Evolutionary conservation across 371 early-diverging fungal genomes (phyloP), one percentile per base, ranked within the genome.

Genomic region (Sporodiniella umbellata): DNA sequence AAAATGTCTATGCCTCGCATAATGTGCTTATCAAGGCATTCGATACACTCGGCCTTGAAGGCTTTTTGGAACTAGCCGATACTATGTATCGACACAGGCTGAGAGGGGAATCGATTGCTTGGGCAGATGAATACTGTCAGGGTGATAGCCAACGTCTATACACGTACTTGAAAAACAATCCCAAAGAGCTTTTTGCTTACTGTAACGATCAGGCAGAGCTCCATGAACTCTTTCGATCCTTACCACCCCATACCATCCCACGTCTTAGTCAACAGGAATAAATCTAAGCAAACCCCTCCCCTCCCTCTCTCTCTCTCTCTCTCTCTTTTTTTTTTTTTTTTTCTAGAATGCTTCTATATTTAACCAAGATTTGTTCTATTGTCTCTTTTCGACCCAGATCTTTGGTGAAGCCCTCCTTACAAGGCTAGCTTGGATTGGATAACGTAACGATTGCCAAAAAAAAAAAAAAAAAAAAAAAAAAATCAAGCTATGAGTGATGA

Each of bases 1-100:
- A 54, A 23, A 54, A 61, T 19, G 52, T 61, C 0, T 66, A 61
- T 54, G 48, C 66, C 1, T 66, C 66, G 2, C 66, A 66, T 33
- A 54, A 46, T 4, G 54, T 58, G 5, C 35, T 66, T 4, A 53
- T 54, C 23, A 26, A 45, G 33, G 62, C 62, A 4, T 48, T 42
- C 22, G 58, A 61, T 10, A 43, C 51, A 23, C 26, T 66, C 0
- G 21, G 45, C 4, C 26, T 42, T 18, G 12, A 14, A 3, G 39
- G 48, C 3, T 66, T 66, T 25, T 24, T 66, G 23, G n/a, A 22
- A 0, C 10, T 66, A 6, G 26, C 55, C 4, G 23, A 44, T 6
- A 10, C 15, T 4, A 35, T 60, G 3, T 51, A 60, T 39, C 1
- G 22, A 18, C 2, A 8, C 4, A n/a, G 42, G 6, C 33, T 60